These are phyloP conservation scores for Physcia stellaris DNA, from an alignment of 495 filamentous ascomycete genomes.

Conservation along the genomic window DNA sequence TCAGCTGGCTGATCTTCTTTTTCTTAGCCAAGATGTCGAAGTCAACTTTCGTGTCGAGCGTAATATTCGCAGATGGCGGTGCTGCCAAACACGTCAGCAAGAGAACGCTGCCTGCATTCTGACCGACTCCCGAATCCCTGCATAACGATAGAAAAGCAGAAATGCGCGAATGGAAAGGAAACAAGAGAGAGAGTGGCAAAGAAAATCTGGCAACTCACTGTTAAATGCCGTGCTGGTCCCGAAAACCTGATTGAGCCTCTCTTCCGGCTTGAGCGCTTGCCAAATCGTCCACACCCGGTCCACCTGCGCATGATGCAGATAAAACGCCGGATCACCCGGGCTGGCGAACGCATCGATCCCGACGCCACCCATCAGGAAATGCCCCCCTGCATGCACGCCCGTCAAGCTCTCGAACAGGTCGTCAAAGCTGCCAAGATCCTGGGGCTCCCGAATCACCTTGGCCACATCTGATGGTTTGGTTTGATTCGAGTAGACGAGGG, in stretches of 20 bases:
- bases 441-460: no score
- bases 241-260: constrained; percentile 19
- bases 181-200: background rate
- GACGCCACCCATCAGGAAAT: constrained; percentile 46
- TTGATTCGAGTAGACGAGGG: no score
- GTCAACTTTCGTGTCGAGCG: constrained; percentile 31
- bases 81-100: background rate
- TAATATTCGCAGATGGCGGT: constrained; percentile 33
- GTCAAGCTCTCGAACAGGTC: no score
- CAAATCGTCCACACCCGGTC: constrained; percentile 60
- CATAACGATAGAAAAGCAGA: no score
- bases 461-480: no score
- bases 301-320: constrained; percentile 54
- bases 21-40: constrained; percentile 24
- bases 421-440: no score
- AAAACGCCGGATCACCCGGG: constrained; percentile 56
- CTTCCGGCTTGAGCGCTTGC: constrained; percentile 43
- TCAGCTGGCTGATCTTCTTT: constrained; percentile 27
- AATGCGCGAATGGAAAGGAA: background rate
- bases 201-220: constrained; percentile 4
- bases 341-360: constrained; percentile 44
- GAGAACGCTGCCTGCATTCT: no score
- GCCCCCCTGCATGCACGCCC: constrained; percentile 52
- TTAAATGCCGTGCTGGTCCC: constrained; percentile 14
- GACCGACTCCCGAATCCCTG: background rate